phyloP scores from a whole-genome alignment of 495 filamentous ascomycete genomes.

The Penicillium pulvis region DNA sequence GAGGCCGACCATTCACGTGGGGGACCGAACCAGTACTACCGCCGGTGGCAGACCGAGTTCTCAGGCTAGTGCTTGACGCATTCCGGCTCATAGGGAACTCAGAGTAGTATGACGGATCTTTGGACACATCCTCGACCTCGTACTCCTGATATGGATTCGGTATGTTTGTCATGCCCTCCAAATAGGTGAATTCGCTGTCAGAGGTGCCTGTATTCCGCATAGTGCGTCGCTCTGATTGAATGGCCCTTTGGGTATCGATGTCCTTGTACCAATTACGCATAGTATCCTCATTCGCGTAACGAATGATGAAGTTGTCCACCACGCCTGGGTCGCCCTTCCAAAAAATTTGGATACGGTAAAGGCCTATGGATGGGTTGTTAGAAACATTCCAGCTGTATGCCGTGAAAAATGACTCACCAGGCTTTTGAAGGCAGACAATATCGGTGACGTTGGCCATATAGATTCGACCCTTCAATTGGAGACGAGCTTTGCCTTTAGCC shows the following conservation, averaged over 20 bases:
- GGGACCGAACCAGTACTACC: conserved; percentile 60
- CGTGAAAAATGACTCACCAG: conserved; percentile 59
- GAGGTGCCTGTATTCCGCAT: conserved; percentile 60
- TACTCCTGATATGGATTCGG: conserved; percentile 83
- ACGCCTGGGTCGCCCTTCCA: conserved; percentile 98
- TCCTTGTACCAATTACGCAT: conserved; percentile 87
- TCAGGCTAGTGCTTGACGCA: conserved; percentile 75
- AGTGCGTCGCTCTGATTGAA: conserved; percentile 48
- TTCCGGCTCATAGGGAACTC: conserved; percentile 70
- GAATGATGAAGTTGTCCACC: conserved; percentile 94
- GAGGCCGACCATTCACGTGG: conserved; percentile 55
- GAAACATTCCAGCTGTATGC: not conserved
- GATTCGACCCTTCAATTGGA: conserved; percentile 94
- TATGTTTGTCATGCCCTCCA: conserved; percentile 62
- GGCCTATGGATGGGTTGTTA: conserved; percentile 52
- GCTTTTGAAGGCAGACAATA: conserved; percentile 77
- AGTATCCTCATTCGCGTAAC: conserved; percentile 82
- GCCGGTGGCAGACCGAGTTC: conserved; percentile 76
- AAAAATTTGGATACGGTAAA: conserved; percentile 94
- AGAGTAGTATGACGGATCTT: conserved; percentile 45
- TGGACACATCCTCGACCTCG: conserved; percentile 72
- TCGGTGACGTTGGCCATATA: conserved; percentile 99
- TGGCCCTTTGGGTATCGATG: conserved; percentile 50
- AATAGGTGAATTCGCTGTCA: conserved; percentile 78
- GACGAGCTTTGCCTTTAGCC: conserved; percentile 73